phyloP scores from a whole-genome alignment of 768 basidiomycete species.

The Lyophyllum decastes region DNA sequence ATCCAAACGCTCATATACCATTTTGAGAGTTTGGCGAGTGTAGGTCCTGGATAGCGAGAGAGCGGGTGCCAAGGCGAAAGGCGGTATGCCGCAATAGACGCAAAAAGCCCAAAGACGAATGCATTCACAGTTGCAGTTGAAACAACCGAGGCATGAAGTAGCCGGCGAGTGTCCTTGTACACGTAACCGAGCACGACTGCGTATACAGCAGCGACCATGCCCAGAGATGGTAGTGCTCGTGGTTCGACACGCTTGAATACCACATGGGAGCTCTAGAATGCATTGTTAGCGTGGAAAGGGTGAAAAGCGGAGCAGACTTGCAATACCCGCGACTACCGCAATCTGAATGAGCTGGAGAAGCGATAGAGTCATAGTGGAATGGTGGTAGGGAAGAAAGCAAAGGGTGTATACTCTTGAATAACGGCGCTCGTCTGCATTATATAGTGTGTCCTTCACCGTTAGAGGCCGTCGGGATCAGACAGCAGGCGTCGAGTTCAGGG shows the following conservation, averaged over 20 bases:
- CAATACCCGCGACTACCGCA: background rate
- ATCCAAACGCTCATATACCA: slow-evolving; percentile 8
- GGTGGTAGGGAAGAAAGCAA: background rate
- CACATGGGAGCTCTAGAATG: background rate
- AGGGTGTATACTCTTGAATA: background rate
- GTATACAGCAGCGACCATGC: background rate
- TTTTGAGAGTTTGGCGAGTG: slow-evolving; percentile 3
- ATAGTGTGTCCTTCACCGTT: no score
- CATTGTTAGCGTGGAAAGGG: background rate
- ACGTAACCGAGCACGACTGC: slow-evolving; percentile 1
- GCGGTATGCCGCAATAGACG: slow-evolving; percentile 9
- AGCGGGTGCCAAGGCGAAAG: slow-evolving; percentile 14
- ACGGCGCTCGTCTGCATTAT: background rate
- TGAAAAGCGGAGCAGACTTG: background rate
- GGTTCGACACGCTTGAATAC: slow-evolving; percentile 1
- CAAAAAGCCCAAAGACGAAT: background rate
- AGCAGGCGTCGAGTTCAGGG: no score
- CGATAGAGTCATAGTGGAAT: background rate
- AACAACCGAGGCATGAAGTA: background rate
- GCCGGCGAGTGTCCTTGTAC: background rate
- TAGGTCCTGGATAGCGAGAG: slow-evolving; percentile 8
- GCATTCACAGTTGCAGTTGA: background rate
- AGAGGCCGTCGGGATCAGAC: no score
- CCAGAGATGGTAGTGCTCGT: background rate
- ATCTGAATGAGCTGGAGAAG: background rate